Conservation (phyloP, 108 stramenopile species). For the Discostella stelligeroides region DNA sequence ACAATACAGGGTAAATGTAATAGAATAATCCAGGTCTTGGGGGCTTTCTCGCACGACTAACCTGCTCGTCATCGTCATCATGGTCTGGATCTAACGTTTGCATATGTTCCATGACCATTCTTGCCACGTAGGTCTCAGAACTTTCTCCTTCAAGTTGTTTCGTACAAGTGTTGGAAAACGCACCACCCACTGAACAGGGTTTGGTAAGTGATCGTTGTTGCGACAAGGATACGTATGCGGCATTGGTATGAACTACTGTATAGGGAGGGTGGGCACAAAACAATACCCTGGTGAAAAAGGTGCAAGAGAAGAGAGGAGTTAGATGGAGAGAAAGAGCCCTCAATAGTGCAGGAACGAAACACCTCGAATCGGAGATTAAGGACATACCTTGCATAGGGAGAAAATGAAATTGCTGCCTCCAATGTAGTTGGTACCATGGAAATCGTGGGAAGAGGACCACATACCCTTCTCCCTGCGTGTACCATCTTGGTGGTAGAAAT, state of each 20-base stretch:
- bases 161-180: background rate
- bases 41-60: background rate
- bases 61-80: conserved; percentile 24
- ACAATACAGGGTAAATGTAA: conserved; percentile 2
- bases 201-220: conserved; percentile 11
- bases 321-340: background rate
- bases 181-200: conserved; percentile 10
- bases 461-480: background rate
- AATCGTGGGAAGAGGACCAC: background rate
- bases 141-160: background rate
- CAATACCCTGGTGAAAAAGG: conserved; percentile 12
- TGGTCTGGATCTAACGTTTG: conserved; percentile 7
- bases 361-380: too few species aligned
- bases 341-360: too few species aligned
- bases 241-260: conserved; percentile 27
- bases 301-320: background rate
- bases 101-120: conserved; percentile 13
- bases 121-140: background rate
- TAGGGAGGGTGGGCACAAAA: conserved; percentile 25
- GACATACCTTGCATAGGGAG: conserved; percentile 31
- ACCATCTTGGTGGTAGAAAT: background rate
- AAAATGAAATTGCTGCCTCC: conserved; percentile 33
- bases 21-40: background rate
- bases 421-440: conserved; percentile 17
- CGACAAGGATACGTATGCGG: conserved; percentile 21